phyloP scores from a whole-genome alignment of 257 asterid genomes.

The Nemophila menziesii region DNA sequence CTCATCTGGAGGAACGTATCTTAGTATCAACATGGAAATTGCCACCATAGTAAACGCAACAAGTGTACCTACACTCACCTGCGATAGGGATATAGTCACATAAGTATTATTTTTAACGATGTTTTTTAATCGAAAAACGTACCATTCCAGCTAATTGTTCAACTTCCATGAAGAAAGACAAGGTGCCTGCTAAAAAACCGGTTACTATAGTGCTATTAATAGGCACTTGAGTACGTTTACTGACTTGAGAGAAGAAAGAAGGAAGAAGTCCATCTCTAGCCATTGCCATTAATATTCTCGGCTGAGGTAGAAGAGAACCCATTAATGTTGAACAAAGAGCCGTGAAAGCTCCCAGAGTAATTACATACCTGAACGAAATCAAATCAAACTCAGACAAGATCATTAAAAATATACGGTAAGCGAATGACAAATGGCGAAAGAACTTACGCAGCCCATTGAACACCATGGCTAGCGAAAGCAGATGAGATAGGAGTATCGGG shows the following conservation, averaged over 20 bases:
- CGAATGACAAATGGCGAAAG: constrained; percentile 5
- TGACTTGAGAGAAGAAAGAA: constrained; percentile 73
- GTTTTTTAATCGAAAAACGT: constrained; percentile 11
- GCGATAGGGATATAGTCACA: constrained; percentile 24
- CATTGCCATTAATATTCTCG: constrained; percentile 96
- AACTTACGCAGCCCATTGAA: constrained; percentile 93
- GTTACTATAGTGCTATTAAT: constrained; percentile 66
- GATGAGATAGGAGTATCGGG: constrained; percentile 98
- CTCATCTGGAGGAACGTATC: constrained; percentile 88
- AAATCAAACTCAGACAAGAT: constrained; percentile 4
- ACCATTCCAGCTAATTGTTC: constrained; percentile 99
- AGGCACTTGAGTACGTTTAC: constrained; percentile 69
- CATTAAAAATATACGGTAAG: constrained; percentile 2
- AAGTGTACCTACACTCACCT: constrained; percentile 99
- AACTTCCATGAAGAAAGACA: constrained; percentile 93
- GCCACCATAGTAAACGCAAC: constrained; percentile 94
- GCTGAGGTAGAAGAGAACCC: constrained; percentile 97
- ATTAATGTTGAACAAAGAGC: constrained; percentile 92
- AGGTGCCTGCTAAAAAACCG: constrained; percentile 60
- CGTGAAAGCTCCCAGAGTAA: constrained; percentile 77
- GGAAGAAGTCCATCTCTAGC: constrained; percentile 98
- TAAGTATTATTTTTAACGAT: background rate
- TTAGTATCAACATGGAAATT: constrained; percentile 72
- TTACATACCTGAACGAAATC: constrained; percentile 39
- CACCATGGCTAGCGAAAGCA: constrained; percentile 73